phyloP scores from a whole-genome alignment of 23 red algal species.

The Gracilaria gracilis region DNA sequence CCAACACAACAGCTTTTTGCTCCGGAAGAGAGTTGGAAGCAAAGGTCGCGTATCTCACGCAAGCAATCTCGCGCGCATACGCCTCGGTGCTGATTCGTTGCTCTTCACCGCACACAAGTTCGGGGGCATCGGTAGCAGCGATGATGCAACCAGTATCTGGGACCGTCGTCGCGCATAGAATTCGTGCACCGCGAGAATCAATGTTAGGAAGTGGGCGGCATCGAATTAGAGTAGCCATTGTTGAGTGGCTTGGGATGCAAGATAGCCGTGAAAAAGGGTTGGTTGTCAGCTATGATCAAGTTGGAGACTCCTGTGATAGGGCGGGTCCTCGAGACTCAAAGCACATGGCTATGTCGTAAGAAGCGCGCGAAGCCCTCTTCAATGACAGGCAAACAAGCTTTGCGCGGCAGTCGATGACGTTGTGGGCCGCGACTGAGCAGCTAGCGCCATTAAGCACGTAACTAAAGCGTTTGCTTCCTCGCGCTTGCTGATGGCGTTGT shows the following conservation, averaged over 20 bases:
- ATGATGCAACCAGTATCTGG: constrained; percentile 15
- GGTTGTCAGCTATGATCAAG: neutral
- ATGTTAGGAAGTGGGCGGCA: constrained; percentile 17
- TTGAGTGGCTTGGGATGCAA: neutral
- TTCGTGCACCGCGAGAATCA: constrained; percentile 49
- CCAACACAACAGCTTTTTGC: constrained; percentile 40
- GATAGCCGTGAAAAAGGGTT: neutral
- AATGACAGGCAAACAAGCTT: neutral
- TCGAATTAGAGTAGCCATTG: constrained; percentile 55
- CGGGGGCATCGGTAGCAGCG: constrained; percentile 41
- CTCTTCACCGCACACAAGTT: constrained; percentile 38
- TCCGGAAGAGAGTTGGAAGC: constrained; percentile 36
- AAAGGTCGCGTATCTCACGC: constrained; percentile 31
- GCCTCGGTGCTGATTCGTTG: constrained; percentile 20
- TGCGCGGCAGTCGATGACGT: neutral
- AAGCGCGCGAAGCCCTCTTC: neutral
- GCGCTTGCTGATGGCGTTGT: neutral
- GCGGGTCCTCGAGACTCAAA: neutral
- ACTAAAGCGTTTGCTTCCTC: neutral
- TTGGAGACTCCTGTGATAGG: constrained; percentile 1
- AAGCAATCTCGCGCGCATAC: constrained; percentile 32
- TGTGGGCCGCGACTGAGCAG: neutral
- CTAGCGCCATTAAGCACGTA: neutral
- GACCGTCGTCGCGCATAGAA: constrained; percentile 42
- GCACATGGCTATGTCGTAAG: neutral